Conservation (phyloP, 2,329 filamentous ascomycete species). For the Domatiomyces catenatus region DNA sequence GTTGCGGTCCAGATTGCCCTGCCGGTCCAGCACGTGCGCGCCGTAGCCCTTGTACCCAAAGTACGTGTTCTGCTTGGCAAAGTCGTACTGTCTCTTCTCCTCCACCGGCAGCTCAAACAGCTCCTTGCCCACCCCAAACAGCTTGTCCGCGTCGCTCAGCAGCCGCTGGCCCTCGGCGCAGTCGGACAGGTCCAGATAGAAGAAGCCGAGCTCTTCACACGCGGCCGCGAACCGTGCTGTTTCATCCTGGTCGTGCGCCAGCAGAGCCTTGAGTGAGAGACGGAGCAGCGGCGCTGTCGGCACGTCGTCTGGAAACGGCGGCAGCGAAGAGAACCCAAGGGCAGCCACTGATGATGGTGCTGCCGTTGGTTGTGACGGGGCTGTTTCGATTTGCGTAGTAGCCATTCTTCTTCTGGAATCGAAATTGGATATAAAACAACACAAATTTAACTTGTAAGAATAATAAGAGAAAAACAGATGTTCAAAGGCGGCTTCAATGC, state of each 20-base stretch:
- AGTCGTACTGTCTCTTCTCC: slow-evolving; percentile 42
- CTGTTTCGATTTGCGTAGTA: not conserved
- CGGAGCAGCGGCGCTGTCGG: slow-evolving; percentile 30
- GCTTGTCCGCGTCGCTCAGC: slow-evolving; percentile 28
- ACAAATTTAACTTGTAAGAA: too few relatives aligned
- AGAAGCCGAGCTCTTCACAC: slow-evolving; percentile 40
- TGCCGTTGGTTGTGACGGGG: not conserved
- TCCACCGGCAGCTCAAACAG: slow-evolving; percentile 35
- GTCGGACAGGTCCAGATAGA: slow-evolving; percentile 37
- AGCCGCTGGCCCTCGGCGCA: slow-evolving; percentile 24
- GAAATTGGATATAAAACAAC: too few relatives aligned
- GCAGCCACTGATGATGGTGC: not conserved
- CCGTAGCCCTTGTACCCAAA: slow-evolving; percentile 40
- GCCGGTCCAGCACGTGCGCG: slow-evolving; percentile 30
- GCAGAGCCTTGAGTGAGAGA: slow-evolving; percentile 26
- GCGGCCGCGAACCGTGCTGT: slow-evolving; percentile 23
- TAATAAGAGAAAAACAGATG: too few relatives aligned
- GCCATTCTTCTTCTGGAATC: too few relatives aligned
- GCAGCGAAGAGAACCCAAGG: slow-evolving; percentile 6
- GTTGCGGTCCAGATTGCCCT: slow-evolving; percentile 36
- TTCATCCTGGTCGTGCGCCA: slow-evolving; percentile 23
- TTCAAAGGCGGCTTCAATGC: too few relatives aligned
- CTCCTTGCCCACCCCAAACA: slow-evolving; percentile 32
- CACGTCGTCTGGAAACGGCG: slow-evolving; percentile 30
- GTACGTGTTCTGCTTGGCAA: slow-evolving; percentile 32